Percentiles rank a stretch among this genome's conserved stretches.
Evolutionary conservation across 2,329 filamentous ascomycete species (phyloP).

Genomic region (Colletotrichum siamense): DNA sequence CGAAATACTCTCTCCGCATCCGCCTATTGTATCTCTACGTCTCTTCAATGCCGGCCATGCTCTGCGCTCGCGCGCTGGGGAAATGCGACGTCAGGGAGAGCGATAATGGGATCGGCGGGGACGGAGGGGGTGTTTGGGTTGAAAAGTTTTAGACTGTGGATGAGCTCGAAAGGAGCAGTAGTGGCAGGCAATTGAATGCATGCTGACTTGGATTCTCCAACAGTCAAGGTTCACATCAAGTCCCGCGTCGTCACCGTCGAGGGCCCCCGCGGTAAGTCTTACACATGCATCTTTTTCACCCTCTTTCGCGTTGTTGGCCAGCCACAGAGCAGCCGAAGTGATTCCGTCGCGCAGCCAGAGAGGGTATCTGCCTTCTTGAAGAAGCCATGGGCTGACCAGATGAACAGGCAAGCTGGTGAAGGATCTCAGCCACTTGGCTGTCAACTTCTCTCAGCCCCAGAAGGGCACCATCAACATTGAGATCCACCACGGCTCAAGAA

Average conservation of each 20-base stretch:
- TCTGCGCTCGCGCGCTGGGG: not conserved
- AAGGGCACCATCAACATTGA: constrained; percentile 92
- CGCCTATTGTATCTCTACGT: not conserved
- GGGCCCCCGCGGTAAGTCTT: constrained; percentile 82
- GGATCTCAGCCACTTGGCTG: constrained; percentile 94
- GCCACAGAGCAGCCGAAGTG: not conserved
- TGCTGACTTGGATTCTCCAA: constrained; percentile 43
- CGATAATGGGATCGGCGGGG: not conserved
- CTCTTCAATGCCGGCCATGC: not conserved
- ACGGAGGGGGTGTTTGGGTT: constrained; percentile 17
- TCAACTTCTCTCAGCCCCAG: constrained; percentile 91
- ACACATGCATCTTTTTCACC: not conserved
- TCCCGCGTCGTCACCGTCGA: constrained; percentile 95
- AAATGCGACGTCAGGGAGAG: not conserved
- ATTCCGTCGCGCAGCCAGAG: not conserved
- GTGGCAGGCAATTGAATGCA: constrained; percentile 27
- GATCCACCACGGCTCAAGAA: constrained; percentile 97
- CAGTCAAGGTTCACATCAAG: constrained; percentile 98
- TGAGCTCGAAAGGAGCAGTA: constrained; percentile 28
- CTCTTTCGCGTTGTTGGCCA: not conserved
- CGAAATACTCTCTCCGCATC: not conserved
- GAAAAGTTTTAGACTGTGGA: constrained; percentile 26
- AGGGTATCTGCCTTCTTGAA: constrained; percentile 15
- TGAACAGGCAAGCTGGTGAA: constrained; percentile 87
- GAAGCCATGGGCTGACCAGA: constrained; percentile 4